Evolutionary conservation across 306 rosid species (phyloP), one percentile per base, ranked within the genome.

Genomic region (Hippophae gyantsensis): DNA sequence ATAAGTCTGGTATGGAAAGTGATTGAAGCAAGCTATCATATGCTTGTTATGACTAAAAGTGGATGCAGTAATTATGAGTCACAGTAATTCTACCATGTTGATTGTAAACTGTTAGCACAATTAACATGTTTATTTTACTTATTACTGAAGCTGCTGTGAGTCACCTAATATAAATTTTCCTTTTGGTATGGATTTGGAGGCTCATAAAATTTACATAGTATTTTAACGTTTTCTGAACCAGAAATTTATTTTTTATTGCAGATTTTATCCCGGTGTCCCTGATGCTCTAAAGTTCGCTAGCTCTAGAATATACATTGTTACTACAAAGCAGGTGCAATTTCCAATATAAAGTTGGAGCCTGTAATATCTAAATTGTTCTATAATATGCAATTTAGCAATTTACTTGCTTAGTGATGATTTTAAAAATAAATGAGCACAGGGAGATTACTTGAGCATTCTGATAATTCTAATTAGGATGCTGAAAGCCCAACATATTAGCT

Each of bases 231-330:
- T 44, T 56, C 52, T 54, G 69, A 56, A 67, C 52, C 54, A 12
- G 54, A 54, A 27, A 32, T 32, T 58, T 43, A 64, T 65, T 48
- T 52, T 72, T 50, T 43, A 43, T 62, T 66, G 45, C 79, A 84
- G 97, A 70, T 69, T 89, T 10, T 86, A 89, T 78, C 97, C 97
- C 44, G 87, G 93, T 53, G 84, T 67, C 66, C 14, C 87, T 45
- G 95, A 89, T 72, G 97, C 95, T 14, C 56, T 89, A 40, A 82
- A 72, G 68, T 86, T 86, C 69, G 74, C 95, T 53, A 86, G 86
- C 84, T 89, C 95, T 66, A 86, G 70, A 26, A 69, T 89, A 52
- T 86, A 78, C 69, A 75, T 86, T 61, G 97, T 84, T 63, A 89
- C 93, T 72, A 86, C 93, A 47, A 89, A 89, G 75, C 95, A 82